Percentiles rank a stretch among this genome's conserved stretches.
phyloP scores from a whole-genome alignment of 495 filamentous ascomycete species.

The Tuber borchii region DNA sequence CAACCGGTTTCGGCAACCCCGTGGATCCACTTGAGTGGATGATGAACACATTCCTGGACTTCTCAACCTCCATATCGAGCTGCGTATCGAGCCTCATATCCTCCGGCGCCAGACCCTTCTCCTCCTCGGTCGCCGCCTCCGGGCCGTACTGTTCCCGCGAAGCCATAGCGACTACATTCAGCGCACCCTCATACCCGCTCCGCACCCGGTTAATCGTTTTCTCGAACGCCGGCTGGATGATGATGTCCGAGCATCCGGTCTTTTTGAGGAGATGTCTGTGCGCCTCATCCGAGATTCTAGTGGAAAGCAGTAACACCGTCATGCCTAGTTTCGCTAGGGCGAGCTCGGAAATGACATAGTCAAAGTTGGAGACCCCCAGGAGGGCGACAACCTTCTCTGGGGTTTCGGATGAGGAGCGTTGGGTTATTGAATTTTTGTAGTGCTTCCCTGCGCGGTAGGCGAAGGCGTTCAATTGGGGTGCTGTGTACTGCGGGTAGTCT shows the following conservation, averaged over 20 bases:
- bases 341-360: slow-evolving; percentile 54
- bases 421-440: slow-evolving; percentile 21
- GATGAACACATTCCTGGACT: slow-evolving; percentile 46
- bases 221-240: slow-evolving; percentile 46
- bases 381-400: slow-evolving; percentile 47
- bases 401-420: slow-evolving; percentile 29
- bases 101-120: slow-evolving; percentile 23
- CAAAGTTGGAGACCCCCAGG: slow-evolving; percentile 52
- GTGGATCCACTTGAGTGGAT: slow-evolving; percentile 57
- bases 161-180: slow-evolving; percentile 41
- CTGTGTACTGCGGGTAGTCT: slow-evolving; percentile 24
- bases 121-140: slow-evolving; percentile 33
- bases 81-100: slow-evolving; percentile 32
- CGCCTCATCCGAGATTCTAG: slow-evolving; percentile 51
- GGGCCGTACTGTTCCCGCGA: slow-evolving; percentile 43
- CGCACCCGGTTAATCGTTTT: slow-evolving; percentile 47
- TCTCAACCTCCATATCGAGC: slow-evolving; percentile 44
- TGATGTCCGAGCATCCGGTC: slow-evolving; percentile 46
- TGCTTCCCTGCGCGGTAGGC: slow-evolving; percentile 28
- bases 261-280: slow-evolving; percentile 50
- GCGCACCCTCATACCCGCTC: slow-evolving; percentile 42
- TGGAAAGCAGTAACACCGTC: slow-evolving; percentile 55
- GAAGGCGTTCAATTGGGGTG: slow-evolving; percentile 25
- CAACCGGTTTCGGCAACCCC: slow-evolving; percentile 53
- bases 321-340: slow-evolving; percentile 55